Conservation (phyloP, 2,329 filamentous ascomycete species). For the Verticillium albo-atrum region DNA sequence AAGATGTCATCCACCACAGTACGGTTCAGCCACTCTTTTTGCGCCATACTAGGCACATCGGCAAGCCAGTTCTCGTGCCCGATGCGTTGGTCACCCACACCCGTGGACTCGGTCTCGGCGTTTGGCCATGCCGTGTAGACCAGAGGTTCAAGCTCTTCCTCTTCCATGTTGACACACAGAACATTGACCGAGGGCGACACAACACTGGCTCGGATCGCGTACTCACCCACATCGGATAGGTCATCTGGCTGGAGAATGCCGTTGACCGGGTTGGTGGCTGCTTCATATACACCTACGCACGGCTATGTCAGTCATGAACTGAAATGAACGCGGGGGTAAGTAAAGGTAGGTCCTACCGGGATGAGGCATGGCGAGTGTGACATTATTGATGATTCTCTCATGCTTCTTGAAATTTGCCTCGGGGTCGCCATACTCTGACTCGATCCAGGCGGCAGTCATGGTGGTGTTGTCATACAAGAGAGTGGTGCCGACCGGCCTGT, state of each 20-base stretch:
- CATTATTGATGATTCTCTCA: conserved; percentile 65
- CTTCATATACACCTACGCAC: conserved; percentile 51
- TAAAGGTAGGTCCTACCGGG: conserved; percentile 29
- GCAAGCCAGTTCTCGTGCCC: conserved; percentile 30
- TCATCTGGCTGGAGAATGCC: conserved; percentile 65
- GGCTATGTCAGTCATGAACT: neutral
- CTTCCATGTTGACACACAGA: conserved; percentile 63
- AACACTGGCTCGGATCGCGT: conserved; percentile 63
- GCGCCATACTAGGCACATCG: conserved; percentile 28
- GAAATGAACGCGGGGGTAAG: neutral
- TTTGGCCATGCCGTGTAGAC: conserved; percentile 57
- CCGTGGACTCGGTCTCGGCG: conserved; percentile 26
- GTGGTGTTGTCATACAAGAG: conserved; percentile 71
- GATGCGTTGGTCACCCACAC: conserved; percentile 23
- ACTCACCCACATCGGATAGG: conserved; percentile 62
- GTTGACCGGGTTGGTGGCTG: conserved; percentile 58
- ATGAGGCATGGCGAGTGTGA: conserved; percentile 75
- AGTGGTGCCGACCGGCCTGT: conserved; percentile 56
- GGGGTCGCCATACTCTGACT: conserved; percentile 48
- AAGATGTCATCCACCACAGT: conserved; percentile 69
- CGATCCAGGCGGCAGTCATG: conserved; percentile 64
- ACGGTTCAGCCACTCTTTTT: conserved; percentile 41
- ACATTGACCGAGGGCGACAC: conserved; percentile 69
- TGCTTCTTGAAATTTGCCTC: conserved; percentile 41
- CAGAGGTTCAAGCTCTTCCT: conserved; percentile 56